Evolutionary conservation across 371 early-diverging fungal genomes (phyloP).

Genomic region (Lichtheimia hyalospora): DNA sequence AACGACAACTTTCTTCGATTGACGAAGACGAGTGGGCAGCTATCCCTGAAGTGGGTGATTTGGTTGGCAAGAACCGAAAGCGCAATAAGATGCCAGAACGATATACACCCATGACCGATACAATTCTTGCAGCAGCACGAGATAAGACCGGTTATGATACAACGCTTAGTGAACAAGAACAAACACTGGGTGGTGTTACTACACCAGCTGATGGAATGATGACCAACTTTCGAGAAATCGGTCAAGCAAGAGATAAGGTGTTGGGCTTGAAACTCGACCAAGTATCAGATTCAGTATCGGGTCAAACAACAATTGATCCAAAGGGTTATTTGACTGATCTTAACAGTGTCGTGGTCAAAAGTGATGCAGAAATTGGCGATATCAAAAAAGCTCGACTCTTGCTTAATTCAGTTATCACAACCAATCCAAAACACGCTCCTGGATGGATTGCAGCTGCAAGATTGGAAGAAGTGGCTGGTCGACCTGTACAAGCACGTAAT

Average conservation of each 20-base stretch:
- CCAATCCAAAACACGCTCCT: slow-evolving; percentile 94
- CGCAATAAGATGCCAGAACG: slow-evolving; percentile 67
- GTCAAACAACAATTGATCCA: slow-evolving; percentile 87
- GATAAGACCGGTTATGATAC: slow-evolving; percentile 57
- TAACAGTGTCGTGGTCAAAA: slow-evolving; percentile 78
- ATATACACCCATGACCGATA: slow-evolving; percentile 86
- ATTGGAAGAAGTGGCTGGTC: slow-evolving; percentile 91
- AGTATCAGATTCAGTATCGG: slow-evolving; percentile 71
- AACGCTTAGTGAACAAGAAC: slow-evolving; percentile 56
- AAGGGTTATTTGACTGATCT: slow-evolving; percentile 94
- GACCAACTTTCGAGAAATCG: slow-evolving; percentile 91
- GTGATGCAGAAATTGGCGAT: slow-evolving; percentile 92
- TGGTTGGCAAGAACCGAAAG: slow-evolving; percentile 79
- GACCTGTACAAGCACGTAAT: slow-evolving; percentile 79
- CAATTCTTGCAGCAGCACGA: slow-evolving; percentile 68
- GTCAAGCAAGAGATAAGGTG: slow-evolving; percentile 91
- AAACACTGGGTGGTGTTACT: slow-evolving; percentile 49
- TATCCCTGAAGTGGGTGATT: slow-evolving; percentile 91
- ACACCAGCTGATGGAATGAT: slow-evolving; percentile 61
- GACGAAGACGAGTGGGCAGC: slow-evolving; percentile 88
- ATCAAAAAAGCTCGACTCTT: slow-evolving; percentile 89
- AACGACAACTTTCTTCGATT: slow-evolving; percentile 77
- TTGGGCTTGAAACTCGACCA: slow-evolving; percentile 89
- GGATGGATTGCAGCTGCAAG: slow-evolving; percentile 98
- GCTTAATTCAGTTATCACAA: slow-evolving; percentile 84